phyloP scores from a whole-genome alignment of 805 yeast genomes.

The Monosporozyma aerobia region DNA sequence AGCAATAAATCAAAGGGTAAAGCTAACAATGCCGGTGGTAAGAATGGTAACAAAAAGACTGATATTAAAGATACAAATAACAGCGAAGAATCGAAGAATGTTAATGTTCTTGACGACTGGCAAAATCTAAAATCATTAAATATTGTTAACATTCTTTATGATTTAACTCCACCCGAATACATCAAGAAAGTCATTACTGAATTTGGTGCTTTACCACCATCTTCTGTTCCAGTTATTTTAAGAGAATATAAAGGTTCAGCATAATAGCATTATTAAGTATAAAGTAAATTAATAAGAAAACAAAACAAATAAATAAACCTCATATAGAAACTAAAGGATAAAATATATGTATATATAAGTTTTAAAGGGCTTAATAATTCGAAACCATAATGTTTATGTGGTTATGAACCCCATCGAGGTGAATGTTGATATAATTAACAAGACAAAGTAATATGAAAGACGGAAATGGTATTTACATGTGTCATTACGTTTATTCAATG shows the following conservation, averaged over 20 bases:
- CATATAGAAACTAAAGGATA: neutral
- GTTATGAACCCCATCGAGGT: neutral
- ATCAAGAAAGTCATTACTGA: slow-evolving; percentile 94
- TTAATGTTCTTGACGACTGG: slow-evolving; percentile 51
- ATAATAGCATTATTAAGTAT: slow-evolving; percentile 6
- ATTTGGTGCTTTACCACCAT: slow-evolving; percentile 91
- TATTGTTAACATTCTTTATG: slow-evolving; percentile 80
- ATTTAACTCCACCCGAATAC: slow-evolving; percentile 86
- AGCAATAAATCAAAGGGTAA: slow-evolving; percentile 22
- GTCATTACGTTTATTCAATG: neutral
- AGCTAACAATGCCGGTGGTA: slow-evolving; percentile 8
- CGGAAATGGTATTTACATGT: neutral
- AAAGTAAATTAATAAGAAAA: neutral
- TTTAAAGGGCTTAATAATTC: neutral
- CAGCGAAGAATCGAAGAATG: slow-evolving; percentile 17
- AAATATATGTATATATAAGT: neutral
- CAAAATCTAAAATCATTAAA: slow-evolving; percentile 52
- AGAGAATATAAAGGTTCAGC: slow-evolving; percentile 70
- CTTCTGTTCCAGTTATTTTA: slow-evolving; percentile 94
- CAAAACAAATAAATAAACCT: neutral
- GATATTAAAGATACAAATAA: slow-evolving; percentile 16
- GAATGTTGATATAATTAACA: neutral
- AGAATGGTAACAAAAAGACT: slow-evolving; percentile 10
- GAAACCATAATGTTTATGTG: neutral
- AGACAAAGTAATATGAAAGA: neutral